Conservation (phyloP, 768 basidiomycete species). For the Phaeotremella fagi region DNA sequence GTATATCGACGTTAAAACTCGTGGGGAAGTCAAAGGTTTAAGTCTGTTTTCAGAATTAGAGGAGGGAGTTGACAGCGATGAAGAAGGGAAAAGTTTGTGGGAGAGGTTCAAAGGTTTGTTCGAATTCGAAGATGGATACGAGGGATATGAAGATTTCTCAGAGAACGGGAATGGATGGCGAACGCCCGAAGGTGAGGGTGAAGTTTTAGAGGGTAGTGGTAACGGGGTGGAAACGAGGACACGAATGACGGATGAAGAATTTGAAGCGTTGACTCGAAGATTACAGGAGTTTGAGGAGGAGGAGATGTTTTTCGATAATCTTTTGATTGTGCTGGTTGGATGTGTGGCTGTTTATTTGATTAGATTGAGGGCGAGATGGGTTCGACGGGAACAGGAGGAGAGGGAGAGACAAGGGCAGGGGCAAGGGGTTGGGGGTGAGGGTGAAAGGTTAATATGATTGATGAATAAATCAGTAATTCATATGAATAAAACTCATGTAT, state of each 20-base stretch:
- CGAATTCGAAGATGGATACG: background rate
- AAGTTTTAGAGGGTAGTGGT: constrained; percentile 3
- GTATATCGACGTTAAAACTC: constrained; percentile 30
- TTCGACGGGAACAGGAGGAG: constrained; percentile 50
- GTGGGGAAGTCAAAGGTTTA: constrained; percentile 30
- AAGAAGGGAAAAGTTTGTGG: constrained; percentile 7
- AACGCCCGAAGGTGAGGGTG: constrained; percentile 10
- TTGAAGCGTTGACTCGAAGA: constrained; percentile 56
- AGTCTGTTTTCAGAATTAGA: constrained; percentile 27
- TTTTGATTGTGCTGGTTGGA: constrained; percentile 69
- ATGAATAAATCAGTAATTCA: too few relatives aligned
- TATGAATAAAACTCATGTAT: too few relatives aligned
- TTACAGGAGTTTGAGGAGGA: constrained; percentile 70
- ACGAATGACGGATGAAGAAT: constrained; percentile 52
- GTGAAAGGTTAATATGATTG: too few relatives aligned
- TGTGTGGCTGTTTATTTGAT: constrained; percentile 67
- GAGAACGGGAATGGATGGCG: background rate
- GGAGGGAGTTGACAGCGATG: background rate
- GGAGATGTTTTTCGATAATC: constrained; percentile 70
- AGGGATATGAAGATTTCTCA: background rate
- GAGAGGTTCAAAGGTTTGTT: constrained; percentile 30
- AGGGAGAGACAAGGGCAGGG: constrained; percentile 5
- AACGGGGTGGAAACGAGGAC: constrained; percentile 51
- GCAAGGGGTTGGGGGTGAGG: background rate
- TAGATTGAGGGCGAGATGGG: constrained; percentile 72